Base-by-base conservation (phyloP, 2,329 filamentous ascomycete species). In the Claviceps digitariae region DNA sequence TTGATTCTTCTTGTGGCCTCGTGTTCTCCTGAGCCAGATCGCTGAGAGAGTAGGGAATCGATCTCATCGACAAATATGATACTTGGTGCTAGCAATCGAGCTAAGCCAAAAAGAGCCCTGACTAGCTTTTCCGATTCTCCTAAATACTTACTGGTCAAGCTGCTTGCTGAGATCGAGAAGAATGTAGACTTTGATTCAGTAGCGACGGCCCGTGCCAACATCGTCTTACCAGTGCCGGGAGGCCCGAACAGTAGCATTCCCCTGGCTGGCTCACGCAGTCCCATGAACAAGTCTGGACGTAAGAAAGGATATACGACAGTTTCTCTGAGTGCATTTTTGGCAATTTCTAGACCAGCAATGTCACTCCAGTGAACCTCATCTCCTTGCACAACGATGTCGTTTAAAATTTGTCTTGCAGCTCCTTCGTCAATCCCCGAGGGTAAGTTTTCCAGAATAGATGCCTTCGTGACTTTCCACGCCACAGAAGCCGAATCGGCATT, bases 11-110 rank as follows among this genome's bases (percentile, higher is more conserved):
- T 78, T 0, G 90, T 95, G 1, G 93, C 89, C 69, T 98, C 93
- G 61, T 97, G 87, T 63, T 97, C 93, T 1, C 87, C 85, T 3
- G 84, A 84, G 0, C 88, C 87, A 7, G 86, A 87, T 51, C 93
- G 78, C 17, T 90, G 82, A 1, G 90, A 95, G 0, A 98, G 76
- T 0, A 98, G 73, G 0, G 90, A 95, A 66, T 98, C 93, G 57
- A 98, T 98, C 66, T 98, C 93, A 63, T 98, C 93, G 4, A 98
- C 90, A 61, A 98, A 98, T 55, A 98, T 97, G 65, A 98, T 97
- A 56, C 87, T 93, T 0, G 93, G 93, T 0, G 93, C 90, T 46
- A 97, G 76, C 38, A 82, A 77, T 66, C 94, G 94, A 5, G 93
- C 90, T n/a, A 97, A 73, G 0, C 82, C 81, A 66, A 98, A 98